Base-by-base conservation (phyloP, 2,329 filamentous ascomycete genomes). In the Aspergillus tanneri region DNA sequence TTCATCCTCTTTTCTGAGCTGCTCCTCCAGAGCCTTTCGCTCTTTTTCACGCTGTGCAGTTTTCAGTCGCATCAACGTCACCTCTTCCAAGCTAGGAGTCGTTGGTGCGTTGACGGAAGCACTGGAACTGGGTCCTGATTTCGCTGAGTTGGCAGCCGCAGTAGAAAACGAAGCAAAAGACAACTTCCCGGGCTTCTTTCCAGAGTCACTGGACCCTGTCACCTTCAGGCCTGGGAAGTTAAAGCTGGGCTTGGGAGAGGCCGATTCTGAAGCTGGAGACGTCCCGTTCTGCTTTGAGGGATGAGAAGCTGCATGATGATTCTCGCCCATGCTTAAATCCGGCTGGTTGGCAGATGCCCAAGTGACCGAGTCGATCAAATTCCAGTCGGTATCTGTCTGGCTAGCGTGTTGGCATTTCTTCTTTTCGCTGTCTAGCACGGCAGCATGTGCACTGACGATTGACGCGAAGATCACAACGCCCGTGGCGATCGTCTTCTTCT, bases 381-480 rank as follows among this genome's bases (percentile, higher is more conserved):
- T 66, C 69, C 75, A 80, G 27, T 76, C 73, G 2, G 58, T 59
- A 23, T 70, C 70, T n/a, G 64, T 46, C 41, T 66, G 61, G 21
- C 41, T 50, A 19, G 45, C 43, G 22, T 46, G 51, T 22, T 61
- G 54, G 27, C 55, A 49, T 43, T 57, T 53, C 40, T 60, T 68
- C 46, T 71, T 73, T 46, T 70, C 68, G 43, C 71, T 72, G 53
- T 83, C 79, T 34, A 74, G 59, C 2, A 83, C 76, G 7, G 80
- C 80, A 3, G 78, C 72, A 58, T 83, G 77, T 1, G 81, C 80
- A 45, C 77, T 74, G 39, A 83, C 78, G 27, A 84, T 74, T 3
- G 80, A 81, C 3, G 70, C 67, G 63, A 78, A 85, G 11, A 84
- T 73, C 11, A 85, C 67, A 37, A 82, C 74, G 0, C 75, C 80